Evolutionary conservation across 2,329 filamentous ascomycete genomes (phyloP), one percentile per base, ranked within the genome.

Genomic region (Apiospora phragmitis): DNA sequence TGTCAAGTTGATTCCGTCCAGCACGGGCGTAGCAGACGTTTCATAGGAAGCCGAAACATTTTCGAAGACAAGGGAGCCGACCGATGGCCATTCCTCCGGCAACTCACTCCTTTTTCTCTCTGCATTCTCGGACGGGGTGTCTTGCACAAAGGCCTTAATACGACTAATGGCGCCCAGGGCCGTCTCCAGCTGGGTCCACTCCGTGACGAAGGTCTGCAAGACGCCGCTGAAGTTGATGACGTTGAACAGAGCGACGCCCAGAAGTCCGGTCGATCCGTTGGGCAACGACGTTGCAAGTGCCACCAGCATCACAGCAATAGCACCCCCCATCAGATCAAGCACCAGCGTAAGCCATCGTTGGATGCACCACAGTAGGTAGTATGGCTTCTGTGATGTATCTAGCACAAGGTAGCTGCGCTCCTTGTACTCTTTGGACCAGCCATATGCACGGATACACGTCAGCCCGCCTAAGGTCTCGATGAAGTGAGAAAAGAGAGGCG

Each of bases 121-220:
- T 41, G 38, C 38, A 12, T 11, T 11, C 11, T 8, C 8, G 11
- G 38, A 12, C 68, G 68, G 68, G 35, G 51, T 69, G 1, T 65
- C 49, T 38, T 69, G 47, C 24, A 38, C 43, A 38, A 69, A 69
- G 41, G 16, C 41, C 6, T 45, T 45, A 11, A 69, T 35, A 6
- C 68, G 68, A 1, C 51, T 43, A 47, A 69, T 45, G 35, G 68
- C 68, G 12, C 68, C 68, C 38, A 69, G 35, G 21, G 68, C 47
- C 35, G 68, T 69, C 68, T 69, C 68, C 35, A 69, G 21, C 35
- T 62, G 21, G 38, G 68, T 70, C 68, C 68, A 70, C 29, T 38
- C 24, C n/a, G n/a, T 45, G 41, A 69, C 32, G 41, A n/a, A 69
- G 55, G 41, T 24, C 55, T n/a, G n/a, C n/a, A n/a, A n/a, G n/a